Conservation (phyloP, 1,139 yeast genomes). For the Saccharomycopsis phalli region DNA sequence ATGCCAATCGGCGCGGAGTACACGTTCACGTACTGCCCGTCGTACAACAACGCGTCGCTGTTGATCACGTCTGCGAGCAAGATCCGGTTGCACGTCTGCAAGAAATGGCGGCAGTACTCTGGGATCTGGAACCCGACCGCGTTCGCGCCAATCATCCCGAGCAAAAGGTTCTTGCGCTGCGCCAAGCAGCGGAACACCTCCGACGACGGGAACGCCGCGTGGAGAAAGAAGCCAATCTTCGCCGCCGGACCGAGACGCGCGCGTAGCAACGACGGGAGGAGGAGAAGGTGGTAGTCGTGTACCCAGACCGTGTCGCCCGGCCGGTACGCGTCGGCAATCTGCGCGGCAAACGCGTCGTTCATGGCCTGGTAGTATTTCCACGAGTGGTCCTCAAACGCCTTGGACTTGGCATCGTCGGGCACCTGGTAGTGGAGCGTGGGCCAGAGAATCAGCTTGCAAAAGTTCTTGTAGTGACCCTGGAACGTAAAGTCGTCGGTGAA, state of each 20-base stretch:
- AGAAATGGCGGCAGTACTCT: constrained; percentile 88
- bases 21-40: constrained; percentile 59
- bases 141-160: constrained; percentile 86
- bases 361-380: constrained; percentile 77
- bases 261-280: constrained; percentile 82
- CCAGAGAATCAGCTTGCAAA: constrained; percentile 92
- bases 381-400: constrained; percentile 91
- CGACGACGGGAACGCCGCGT: constrained; percentile 90
- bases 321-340: constrained; percentile 53
- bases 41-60: constrained; percentile 61
- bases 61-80: constrained; percentile 71
- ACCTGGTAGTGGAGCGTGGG: constrained; percentile 95
- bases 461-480: constrained; percentile 83
- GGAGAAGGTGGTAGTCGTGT: constrained; percentile 84
- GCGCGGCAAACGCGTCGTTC: constrained; percentile 75
- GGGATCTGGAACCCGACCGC: constrained; percentile 83
- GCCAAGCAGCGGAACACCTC: constrained; percentile 95
- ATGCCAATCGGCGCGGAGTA: constrained; percentile 80
- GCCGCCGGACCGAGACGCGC: constrained; percentile 62
- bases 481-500: constrained; percentile 70
- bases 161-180: constrained; percentile 64
- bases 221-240: constrained; percentile 84
- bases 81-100: constrained; percentile 81
- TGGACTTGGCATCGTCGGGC: constrained; percentile 90
- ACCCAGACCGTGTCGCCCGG: constrained; percentile 79